Conservation (phyloP, 2,329 filamentous ascomycete species). For the Proliferodiscus dingleyae region DNA sequence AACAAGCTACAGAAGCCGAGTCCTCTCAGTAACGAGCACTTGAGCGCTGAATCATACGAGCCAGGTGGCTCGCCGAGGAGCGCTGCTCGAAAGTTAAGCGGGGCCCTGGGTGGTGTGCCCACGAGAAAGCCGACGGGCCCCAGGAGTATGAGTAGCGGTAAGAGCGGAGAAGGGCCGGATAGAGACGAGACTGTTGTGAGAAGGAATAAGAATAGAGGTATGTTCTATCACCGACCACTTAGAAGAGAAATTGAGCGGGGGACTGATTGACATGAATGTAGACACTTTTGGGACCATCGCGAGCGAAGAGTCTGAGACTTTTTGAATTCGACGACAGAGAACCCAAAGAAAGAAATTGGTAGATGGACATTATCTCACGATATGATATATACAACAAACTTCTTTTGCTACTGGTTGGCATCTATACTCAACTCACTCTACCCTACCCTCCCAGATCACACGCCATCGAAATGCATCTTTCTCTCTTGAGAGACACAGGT, state of each 20-base stretch:
- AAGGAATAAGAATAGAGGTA: conserved; percentile 49
- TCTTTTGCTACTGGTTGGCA: not conserved
- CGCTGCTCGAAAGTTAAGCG: conserved; percentile 23
- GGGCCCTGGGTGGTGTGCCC: conserved; percentile 24
- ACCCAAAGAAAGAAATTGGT: no score
- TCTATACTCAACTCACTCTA: no score
- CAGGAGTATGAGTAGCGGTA: conserved; percentile 30
- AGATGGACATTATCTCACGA: no score
- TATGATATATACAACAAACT: not conserved
- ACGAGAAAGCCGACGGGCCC: conserved; percentile 32
- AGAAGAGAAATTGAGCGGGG: no score
- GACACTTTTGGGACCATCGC: conserved; percentile 47
- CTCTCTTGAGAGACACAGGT: no score
- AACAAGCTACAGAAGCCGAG: conserved; percentile 50
- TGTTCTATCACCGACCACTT: no score
- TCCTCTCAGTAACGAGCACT: conserved; percentile 52
- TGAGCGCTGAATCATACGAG: conserved; percentile 17
- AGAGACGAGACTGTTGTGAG: conserved; percentile 27
- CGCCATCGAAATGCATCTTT: not conserved
- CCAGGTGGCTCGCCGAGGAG: conserved; percentile 22
- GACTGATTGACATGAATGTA: not conserved
- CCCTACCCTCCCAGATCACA: no score
- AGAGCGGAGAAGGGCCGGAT: conserved; percentile 25
- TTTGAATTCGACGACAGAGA: no score
- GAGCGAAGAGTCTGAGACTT: conserved; percentile 46